phyloP scores from a whole-genome alignment of 129 eudicot species.

The Artemisia argyi region DNA sequence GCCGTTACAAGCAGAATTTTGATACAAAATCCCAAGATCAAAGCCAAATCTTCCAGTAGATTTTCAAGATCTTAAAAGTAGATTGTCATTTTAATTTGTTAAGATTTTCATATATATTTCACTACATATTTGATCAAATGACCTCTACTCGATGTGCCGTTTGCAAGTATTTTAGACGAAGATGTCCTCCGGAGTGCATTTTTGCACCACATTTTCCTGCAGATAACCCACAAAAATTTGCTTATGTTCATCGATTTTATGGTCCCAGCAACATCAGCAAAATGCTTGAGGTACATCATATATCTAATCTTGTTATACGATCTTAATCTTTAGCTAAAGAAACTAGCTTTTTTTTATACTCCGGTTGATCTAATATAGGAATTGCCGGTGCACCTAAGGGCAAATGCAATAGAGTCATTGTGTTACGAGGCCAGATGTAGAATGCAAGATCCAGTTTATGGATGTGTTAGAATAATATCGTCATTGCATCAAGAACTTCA shows the following conservation, averaged over 20 bases:
- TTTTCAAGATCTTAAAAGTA: constrained; percentile 19
- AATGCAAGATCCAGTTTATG: constrained; percentile 37
- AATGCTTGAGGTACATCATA: constrained; percentile 40
- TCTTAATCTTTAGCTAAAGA: not conserved
- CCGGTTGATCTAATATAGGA: constrained; percentile 22
- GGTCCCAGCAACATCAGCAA: constrained; percentile 46
- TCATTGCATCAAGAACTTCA: too few species aligned
- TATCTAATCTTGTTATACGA: constrained; percentile 3
- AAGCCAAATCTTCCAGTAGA: constrained; percentile 24
- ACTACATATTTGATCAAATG: constrained; percentile 15
- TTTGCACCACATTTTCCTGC: constrained; percentile 46
- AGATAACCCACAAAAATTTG: constrained; percentile 40
- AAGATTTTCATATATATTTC: constrained; percentile 1
- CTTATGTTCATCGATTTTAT: constrained; percentile 44
- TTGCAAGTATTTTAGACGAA: constrained; percentile 52
- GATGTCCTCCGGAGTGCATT: constrained; percentile 46
- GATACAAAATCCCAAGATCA: constrained; percentile 5
- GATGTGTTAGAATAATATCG: too few species aligned
- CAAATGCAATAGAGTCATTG: constrained; percentile 32
- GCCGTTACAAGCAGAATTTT: not conserved
- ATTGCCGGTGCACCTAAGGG: constrained; percentile 31
- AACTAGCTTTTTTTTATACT: too few species aligned
- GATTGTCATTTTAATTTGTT: not conserved
- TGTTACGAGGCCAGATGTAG: constrained; percentile 47
- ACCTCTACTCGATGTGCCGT: constrained; percentile 42